Base-by-base conservation (phyloP, 768 basidiomycete genomes). In the Cystobasidium tubakii region DNA sequence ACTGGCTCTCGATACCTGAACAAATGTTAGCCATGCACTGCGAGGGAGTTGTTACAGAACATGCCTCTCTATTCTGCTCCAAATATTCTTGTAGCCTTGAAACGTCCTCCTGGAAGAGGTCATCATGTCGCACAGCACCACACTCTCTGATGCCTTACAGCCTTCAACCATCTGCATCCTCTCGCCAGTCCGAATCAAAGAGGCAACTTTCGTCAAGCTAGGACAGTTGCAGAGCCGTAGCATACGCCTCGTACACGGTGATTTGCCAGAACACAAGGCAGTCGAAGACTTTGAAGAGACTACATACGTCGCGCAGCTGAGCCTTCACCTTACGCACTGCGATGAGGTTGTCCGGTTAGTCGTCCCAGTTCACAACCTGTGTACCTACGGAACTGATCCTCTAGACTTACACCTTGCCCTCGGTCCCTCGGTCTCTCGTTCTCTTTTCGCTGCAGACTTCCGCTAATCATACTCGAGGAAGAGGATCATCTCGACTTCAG, bases 231-330 rank as follows among this genome's bases (percentile, higher is more conserved):
- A 39, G 19, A 25, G 15, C 9, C 63, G 63, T 19, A 25, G 9
- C 27, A 42, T 65, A 6, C 31, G 63, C 10, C 25, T 65, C 21
- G 21, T 65, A 10, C 25, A 65, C 29, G 63, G 34, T 13, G 63
- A 39, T 27, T 7, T 27, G 9, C 36, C 63, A 39, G 63, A 65
- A 33, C 25, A 42, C 63, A 27, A 19, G 34, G 21, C 39, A 27
- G 34, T 6, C 1, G 13, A 65, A 4, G 34, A 65, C 31, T 42
- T 4, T n/a, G 36, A 65, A 12, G 63, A 43, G 23, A 39, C 63
- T 39, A 42, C 33, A 27, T 65, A 65, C 34, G 63, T 65, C 23
- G 63, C 63, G 12, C 63, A 65, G 63, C 34, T 65, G 27, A 46
- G 34, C 25, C 63, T 65, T 10, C 63, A 65, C 39, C 15, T 65